A percentile compares a stretch with the other conserved stretches of the same genome.
Evolutionary conservation across 257 asterid genomes (phyloP).

Genomic region (Penstemon barbatus): DNA sequence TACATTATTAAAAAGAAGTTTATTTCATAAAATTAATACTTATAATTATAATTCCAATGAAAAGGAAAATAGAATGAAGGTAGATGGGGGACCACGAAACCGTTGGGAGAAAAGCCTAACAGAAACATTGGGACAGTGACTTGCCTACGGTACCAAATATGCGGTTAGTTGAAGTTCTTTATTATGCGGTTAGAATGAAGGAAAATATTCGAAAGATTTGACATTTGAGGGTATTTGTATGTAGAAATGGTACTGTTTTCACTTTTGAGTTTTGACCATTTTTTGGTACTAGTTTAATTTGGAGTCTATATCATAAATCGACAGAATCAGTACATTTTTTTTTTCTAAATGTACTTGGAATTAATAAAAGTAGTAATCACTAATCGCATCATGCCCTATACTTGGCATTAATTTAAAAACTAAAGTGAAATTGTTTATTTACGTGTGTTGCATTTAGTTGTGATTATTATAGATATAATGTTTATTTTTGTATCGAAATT

Average conservation of each 20-base stretch:
- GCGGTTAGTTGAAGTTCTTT: slow-evolving; percentile 31
- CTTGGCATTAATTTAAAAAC: no score
- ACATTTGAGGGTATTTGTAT: background rate
- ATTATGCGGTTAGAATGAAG: slow-evolving; percentile 3
- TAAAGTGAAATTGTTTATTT: no score
- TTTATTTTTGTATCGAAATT: no score
- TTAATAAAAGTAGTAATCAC: no score
- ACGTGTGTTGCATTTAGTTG: no score
- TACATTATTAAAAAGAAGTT: no score
- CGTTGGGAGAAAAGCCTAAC: slow-evolving; percentile 37
- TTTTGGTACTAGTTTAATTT: background rate
- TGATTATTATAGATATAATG: no score
- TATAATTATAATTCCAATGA: background rate
- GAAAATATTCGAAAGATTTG: background rate
- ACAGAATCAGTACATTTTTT: no score
- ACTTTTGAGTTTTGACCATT: background rate
- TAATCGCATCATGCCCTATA: no score
- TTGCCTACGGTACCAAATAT: slow-evolving; percentile 31
- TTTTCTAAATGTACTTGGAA: background rate
- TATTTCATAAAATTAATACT: no score
- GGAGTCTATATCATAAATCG: no score
- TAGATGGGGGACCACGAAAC: slow-evolving; percentile 27
- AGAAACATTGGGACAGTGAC: slow-evolving; percentile 37
- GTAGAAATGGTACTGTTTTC: no score
- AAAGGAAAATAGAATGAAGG: slow-evolving; percentile 10